Evolutionary conservation across 768 basidiomycete genomes (phyloP).

Genomic region (Termitomyces sp.): DNA sequence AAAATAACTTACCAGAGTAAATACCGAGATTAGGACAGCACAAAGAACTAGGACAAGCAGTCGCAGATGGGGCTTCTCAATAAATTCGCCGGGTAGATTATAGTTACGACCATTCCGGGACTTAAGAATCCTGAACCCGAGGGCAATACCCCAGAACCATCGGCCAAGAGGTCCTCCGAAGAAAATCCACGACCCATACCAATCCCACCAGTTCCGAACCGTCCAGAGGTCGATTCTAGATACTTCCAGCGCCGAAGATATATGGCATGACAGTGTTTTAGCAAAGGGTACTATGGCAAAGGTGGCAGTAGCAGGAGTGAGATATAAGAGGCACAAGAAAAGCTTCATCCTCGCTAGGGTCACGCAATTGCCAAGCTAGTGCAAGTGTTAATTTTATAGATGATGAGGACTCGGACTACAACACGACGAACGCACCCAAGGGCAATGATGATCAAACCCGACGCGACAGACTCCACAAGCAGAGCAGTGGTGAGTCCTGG

Average conservation of each 20-base stretch:
- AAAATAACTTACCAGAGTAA: conserved; percentile 31
- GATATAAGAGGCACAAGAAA: conserved; percentile 33
- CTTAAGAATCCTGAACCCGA: conserved; percentile 34
- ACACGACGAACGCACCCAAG: conserved; percentile 34
- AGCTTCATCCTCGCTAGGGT: conserved; percentile 35
- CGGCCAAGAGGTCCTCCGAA: conserved; percentile 42
- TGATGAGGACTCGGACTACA: too few relatives aligned
- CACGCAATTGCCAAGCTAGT: conserved; percentile 42
- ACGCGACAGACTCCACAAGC: conserved; percentile 43
- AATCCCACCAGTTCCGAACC: conserved; percentile 38
- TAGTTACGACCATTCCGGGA: conserved; percentile 10
- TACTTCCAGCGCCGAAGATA: conserved; percentile 25
- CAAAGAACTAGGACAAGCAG: conserved; percentile 26
- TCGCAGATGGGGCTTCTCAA: conserved; percentile 38
- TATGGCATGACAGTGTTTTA: conserved; percentile 25
- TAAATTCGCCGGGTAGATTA: conserved; percentile 24
- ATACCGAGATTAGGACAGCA: conserved; percentile 30
- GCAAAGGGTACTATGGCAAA: conserved; percentile 30
- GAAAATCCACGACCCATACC: conserved; percentile 43
- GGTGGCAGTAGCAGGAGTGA: conserved; percentile 29
- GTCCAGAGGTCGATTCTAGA: conserved; percentile 32
- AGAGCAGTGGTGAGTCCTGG: conserved; percentile 44
- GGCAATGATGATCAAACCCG: conserved; percentile 47
- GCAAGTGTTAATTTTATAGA: not conserved
- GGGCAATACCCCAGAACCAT: conserved; percentile 35